Evolutionary conservation across 345 rosid species (phyloP).

Genomic region (Lepidium sativum): DNA sequence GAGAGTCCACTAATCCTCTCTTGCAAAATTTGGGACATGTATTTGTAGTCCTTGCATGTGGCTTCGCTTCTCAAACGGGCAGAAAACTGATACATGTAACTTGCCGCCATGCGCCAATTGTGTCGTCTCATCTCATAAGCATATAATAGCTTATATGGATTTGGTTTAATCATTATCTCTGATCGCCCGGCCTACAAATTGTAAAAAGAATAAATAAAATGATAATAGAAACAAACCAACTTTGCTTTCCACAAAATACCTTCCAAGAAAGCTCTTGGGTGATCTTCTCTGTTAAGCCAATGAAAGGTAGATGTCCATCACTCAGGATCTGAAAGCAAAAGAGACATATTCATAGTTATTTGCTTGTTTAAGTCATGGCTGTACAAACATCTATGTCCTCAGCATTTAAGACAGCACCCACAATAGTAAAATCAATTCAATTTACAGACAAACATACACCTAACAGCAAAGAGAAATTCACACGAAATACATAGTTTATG

Average conservation of each 20-base stretch:
- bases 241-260: constrained; percentile 38
- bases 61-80: constrained; percentile 66
- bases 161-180: constrained; percentile 62
- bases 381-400: background rate
- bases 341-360: constrained; percentile 1
- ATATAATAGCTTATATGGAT: constrained; percentile 84
- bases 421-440: constrained; percentile 3
- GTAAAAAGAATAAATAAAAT: constrained; percentile 3
- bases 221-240: background rate
- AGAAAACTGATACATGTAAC: constrained; percentile 70
- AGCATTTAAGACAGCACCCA: constrained; percentile 2
- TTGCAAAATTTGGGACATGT: constrained; percentile 42
- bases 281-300: constrained; percentile 81
- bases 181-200: constrained; percentile 72
- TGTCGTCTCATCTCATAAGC: constrained; percentile 89
- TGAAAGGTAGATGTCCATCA: constrained; percentile 80
- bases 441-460: background rate
- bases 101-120: constrained; percentile 91
- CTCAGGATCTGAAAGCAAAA: constrained; percentile 52
- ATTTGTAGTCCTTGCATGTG: constrained; percentile 47
- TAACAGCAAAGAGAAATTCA: constrained; percentile 6
- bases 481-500: background rate
- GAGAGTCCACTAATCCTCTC: constrained; percentile 90
- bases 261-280: constrained; percentile 94
- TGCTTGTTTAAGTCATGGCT: background rate